A percentile compares a stretch with the other conserved stretches of the same genome.
Conservation (phyloP, 208 protist genomes). For the Tritrichomonas foetus region DNA sequence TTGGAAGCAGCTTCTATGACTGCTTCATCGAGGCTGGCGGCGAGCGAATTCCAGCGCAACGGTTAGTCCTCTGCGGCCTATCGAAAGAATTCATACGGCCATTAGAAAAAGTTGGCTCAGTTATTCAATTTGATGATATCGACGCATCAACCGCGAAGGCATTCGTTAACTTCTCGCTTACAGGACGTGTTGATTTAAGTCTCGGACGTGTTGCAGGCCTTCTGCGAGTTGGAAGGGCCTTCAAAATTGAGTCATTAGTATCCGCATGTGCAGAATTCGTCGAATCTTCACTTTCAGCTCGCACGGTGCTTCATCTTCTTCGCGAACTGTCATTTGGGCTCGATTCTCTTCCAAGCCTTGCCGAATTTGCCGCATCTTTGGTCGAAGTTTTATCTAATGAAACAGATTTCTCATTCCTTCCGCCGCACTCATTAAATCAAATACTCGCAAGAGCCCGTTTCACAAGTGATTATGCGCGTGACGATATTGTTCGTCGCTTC, state of each 20-base stretch:
- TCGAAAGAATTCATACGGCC: too few relatives aligned
- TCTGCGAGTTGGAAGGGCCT: background rate
- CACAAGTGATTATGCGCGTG: background rate
- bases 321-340: background rate
- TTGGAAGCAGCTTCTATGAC: too few relatives aligned
- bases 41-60: too few relatives aligned
- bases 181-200: background rate
- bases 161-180: too few relatives aligned
- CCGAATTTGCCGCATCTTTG: background rate
- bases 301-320: background rate
- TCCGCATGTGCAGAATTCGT: background rate
- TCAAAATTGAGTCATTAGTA: background rate
- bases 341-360: background rate
- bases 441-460: background rate
- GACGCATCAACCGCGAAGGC: too few relatives aligned
- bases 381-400: background rate
- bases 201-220: background rate
- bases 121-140: too few relatives aligned
- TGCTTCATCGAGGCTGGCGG: too few relatives aligned
- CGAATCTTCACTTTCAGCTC: background rate
- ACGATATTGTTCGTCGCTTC: background rate
- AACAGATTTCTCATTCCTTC: background rate
- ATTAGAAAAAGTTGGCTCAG: too few relatives aligned
- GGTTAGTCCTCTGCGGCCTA: too few relatives aligned
- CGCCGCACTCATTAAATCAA: background rate